phyloP scores from a whole-genome alignment of 73 alveolate genomes.

The Breviolum minutum region DNA sequence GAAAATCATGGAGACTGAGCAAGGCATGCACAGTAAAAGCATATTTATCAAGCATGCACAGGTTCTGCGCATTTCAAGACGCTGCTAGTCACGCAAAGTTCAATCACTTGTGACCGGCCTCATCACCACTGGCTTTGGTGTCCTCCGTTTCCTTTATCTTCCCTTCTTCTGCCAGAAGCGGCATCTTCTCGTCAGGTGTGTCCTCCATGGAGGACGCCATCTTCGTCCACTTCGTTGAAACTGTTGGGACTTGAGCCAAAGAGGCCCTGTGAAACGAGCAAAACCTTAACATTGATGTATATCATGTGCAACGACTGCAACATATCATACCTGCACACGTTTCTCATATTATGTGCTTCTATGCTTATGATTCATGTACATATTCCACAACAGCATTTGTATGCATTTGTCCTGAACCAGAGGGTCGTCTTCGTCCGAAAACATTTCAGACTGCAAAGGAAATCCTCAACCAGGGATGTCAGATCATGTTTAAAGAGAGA shows the following conservation, averaged over 20 bases:
- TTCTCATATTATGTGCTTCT: too few relatives aligned
- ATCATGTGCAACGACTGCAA: too few relatives aligned
- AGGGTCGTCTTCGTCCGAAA: conserved; percentile 32
- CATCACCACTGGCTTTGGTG: not conserved
- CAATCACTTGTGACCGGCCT: not conserved
- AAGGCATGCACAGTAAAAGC: too few relatives aligned
- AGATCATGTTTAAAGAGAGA: not conserved
- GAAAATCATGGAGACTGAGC: too few relatives aligned
- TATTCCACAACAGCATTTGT: not conserved
- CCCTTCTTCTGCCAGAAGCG: conserved; percentile 58
- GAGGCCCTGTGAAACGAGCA: not conserved
- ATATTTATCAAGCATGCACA: too few relatives aligned
- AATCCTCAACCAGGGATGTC: not conserved
- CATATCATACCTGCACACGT: too few relatives aligned
- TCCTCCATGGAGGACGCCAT: conserved; percentile 49
- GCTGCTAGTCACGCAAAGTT: too few relatives aligned
- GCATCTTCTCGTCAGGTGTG: conserved; percentile 52
- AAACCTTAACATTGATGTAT: not conserved
- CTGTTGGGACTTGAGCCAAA: conserved; percentile 50
- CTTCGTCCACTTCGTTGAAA: conserved; percentile 52
- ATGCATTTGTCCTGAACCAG: conserved; percentile 18
- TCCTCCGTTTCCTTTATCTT: conserved; percentile 2
- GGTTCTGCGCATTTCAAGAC: too few relatives aligned
- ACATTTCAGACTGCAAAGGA: conserved; percentile 55
- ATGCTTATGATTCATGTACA: too few relatives aligned